Evolutionary conservation across 495 filamentous ascomycete genomes (phyloP).

Genomic region (Letharia columbiana): DNA sequence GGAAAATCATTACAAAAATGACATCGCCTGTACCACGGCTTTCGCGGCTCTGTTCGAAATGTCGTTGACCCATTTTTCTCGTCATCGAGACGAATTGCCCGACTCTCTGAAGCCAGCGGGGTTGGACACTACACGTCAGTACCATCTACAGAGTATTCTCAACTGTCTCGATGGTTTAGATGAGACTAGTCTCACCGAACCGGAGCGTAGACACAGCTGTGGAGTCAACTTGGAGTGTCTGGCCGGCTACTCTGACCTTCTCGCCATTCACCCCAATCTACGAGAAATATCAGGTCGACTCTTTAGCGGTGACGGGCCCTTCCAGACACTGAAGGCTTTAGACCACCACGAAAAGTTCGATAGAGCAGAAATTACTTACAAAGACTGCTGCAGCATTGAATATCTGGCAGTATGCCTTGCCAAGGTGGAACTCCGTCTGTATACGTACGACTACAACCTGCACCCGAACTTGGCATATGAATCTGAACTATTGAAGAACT

Average conservation of each 20-base stretch:
- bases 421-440: constrained; percentile 9
- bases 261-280: constrained; percentile 11
- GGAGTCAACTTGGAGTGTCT: constrained; percentile 14
- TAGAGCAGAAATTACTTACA: too few relatives aligned
- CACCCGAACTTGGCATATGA: constrained; percentile 2
- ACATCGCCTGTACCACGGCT: constrained; percentile 1
- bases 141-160: constrained; percentile 14
- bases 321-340: neutral
- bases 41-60: constrained; percentile 3
- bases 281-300: neutral
- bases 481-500: neutral
- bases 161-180: neutral
- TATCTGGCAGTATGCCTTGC: constrained; percentile 15
- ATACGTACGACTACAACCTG: neutral
- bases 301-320: constrained; percentile 1
- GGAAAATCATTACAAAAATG: constrained; percentile 8
- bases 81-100: neutral
- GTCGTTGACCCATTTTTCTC: neutral
- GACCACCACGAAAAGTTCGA: neutral
- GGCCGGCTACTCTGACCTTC: constrained; percentile 15
- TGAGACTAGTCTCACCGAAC: neutral
- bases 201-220: constrained; percentile 2
- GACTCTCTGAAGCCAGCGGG: neutral
- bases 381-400: constrained; percentile 9
- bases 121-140: constrained; percentile 10